Conservation (phyloP, 2,329 filamentous ascomycete genomes). For the Neofusicoccum umdonicola region DNA sequence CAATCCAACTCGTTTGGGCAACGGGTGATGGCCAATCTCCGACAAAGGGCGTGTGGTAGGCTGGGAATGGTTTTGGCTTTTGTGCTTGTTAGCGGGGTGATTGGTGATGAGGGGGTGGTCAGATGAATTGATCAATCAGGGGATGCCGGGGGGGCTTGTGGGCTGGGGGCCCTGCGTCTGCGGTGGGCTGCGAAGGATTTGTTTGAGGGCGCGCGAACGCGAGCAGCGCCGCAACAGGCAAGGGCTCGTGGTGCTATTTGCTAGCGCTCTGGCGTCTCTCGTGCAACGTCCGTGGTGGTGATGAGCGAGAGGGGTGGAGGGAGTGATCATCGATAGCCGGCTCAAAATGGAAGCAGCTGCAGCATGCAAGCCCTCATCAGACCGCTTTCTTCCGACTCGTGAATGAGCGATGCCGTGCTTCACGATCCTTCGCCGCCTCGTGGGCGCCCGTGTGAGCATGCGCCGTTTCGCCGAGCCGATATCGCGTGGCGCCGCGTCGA, state of each 20-base stretch:
- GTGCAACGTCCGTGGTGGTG: background rate
- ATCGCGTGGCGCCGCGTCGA: background rate
- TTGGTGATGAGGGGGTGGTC: constrained; percentile 9
- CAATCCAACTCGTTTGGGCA: constrained; percentile 7
- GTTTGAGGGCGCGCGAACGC: background rate
- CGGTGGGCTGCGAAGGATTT: background rate
- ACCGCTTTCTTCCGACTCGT: constrained; percentile 11
- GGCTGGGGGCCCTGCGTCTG: constrained; percentile 11
- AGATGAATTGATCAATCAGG: constrained; percentile 16
- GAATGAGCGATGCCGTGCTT: background rate
- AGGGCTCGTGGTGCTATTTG: constrained; percentile 1
- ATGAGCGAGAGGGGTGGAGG: background rate
- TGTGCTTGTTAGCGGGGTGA: constrained; percentile 6
- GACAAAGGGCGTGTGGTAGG: background rate
- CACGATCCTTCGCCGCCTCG: background rate
- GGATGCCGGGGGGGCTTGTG: background rate
- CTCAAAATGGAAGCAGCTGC: constrained; percentile 4
- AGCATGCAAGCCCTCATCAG: constrained; percentile 8
- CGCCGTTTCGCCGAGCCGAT: constrained; percentile 2
- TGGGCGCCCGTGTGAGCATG: background rate
- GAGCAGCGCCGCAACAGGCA: constrained; percentile 6
- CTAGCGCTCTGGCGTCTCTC: background rate
- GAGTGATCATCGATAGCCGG: background rate
- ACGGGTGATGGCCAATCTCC: background rate
- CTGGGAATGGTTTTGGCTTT: background rate